Evolutionary conservation across 1,284 basidiomycete genomes (phyloP), one percentile per base, ranked within the genome.

Genomic region (Trichosporon sp.): DNA sequence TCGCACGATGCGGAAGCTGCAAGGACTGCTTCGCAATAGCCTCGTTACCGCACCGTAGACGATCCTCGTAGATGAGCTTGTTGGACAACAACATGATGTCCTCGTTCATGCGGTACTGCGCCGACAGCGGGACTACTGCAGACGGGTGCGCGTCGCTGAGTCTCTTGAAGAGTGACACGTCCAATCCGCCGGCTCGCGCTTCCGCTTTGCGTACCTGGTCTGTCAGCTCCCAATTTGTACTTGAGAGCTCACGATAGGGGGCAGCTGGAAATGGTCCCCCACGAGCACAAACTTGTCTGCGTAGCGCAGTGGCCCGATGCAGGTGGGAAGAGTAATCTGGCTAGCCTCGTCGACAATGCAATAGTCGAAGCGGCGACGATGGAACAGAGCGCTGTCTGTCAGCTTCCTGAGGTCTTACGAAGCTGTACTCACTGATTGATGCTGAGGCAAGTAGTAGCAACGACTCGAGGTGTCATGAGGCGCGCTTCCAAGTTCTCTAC

Each of bases 301-400:
- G 71, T 89, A 92, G 0, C 94, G 86, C 6, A 99, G 81, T 0
- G 96, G 95, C 0, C 96, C 95, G 0, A 99, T 82, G 74, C 93
- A 97, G 0, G 94, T 95, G 0, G 96, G 96, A 2, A 99, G 80
- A 0, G 95, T 97, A 68, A 99, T 95, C 78, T 99, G 96, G 0
- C 95, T 97, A 0, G 95, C 96, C 77, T 99, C 96, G 71, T 99
- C 96, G 13, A 99, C 89, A 65, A 99, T 97, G 80, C 95, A 99
- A 74, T 95, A 95, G 78, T 99, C 95, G 73, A 99, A 99, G 9
- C 82, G 86, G 6, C 92, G 85, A 23, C 89, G 85, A 44, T 86
- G 85, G 79, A 99, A 98, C 5, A 97, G 74, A 0, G 92, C 87
- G 72, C 92, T 95, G 70, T 2, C 27, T 33, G 29, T 59, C 1